Base-by-base conservation (phyloP, 192 early-diverging fungal species). In the Chytriomyces confervae region DNA sequence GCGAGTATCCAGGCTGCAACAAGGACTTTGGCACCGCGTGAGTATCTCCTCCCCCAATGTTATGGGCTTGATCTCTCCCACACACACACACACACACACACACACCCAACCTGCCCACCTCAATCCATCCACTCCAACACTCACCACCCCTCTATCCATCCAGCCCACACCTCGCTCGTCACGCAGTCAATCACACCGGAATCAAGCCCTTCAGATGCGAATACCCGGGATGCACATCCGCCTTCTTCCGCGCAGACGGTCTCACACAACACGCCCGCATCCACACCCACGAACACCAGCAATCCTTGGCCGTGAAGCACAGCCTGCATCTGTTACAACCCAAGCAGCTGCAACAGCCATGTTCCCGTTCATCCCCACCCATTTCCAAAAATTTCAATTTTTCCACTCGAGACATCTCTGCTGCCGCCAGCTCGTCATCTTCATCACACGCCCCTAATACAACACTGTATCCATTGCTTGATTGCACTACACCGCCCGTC, bases 241-340 rank as follows among this genome's bases (percentile, higher is more conserved):
- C 46, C 20, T 74, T 74, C 20, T 74, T 74, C 61, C 36, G 72
- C 18, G 60, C 72, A 44, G 72, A 74, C 44, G 50, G 46, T 24
- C 61, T 60, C 7, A 47, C 18, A 45, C 63, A 20, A 74, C n/a
- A 65, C n/a, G 18, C 18, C n/a, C 18, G 27, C 16, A 23, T 13
- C 5, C 63, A 23, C 63, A 36, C 36, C 36, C 36, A 36, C 36
- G 36, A 36, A 36, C 36, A 36, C 36, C 36, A 36, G 4, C 36
- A 36, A 36, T 36, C 36, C 36, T 36, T 36, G 36, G 36, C 36
- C 36, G 36, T 36, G 3, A 36, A 36, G 36, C 36, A 36, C 36
- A 36, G 36, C 4, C 36, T 36, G 0, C 36, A 36, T 36, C 36
- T 36, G 36, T 36, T 36, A 36, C 36, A 36, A 36, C 36, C 36